Evolutionary conservation across 306 rosid species (phyloP), one percentile per base, ranked within the genome.

Genomic region (Sechiopsis laciniata): DNA sequence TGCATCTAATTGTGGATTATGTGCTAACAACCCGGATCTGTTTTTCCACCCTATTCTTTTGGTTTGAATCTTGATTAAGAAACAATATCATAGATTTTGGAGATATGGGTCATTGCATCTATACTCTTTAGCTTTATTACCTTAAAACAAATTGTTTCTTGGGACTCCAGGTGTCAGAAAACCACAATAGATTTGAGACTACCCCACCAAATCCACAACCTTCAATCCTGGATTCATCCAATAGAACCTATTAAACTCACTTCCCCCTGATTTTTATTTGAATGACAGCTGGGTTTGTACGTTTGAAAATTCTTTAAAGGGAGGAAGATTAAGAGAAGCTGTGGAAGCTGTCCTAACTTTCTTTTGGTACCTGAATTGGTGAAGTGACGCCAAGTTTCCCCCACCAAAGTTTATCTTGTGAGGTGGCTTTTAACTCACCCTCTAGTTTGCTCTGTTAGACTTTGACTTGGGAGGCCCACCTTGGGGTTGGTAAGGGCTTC

Each of bases 401-500:
- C 80, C 82, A 72, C 74, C 77, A 70, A 69, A 24, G 65, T 78
- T 80, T 66, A 57, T 85, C 75, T 64, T 67, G 45, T 81, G 80
- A 72, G 79, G 72, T 78, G 80, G 75, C 77, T 62, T n/a, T n/a
- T 45, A 66, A 70, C 17, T 42, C 46, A 15, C 52, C 3, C 2
- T 81, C 82, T 68, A 54, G 76, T 85, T 74, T 75, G 57, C 73
- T 80, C 70, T 83, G 85, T 80, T 82, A 72, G 45, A 22, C 75
- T 71, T 66, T 17, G 66, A 32, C 20, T 40, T 12, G 68, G 82
- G 85, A 85, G 93, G 96, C 96, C 92, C 95, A 88, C 95, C 32
- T 81, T 81, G 85, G 85, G 84, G 82, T 88, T 81, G 92, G 92
- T 88, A n/a, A n/a, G 96, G 96, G 85, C 89, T 88, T 85, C 76